Conservation (phyloP, 2,329 filamentous ascomycete genomes). For the Plectosphaerella cucumerina region DNA sequence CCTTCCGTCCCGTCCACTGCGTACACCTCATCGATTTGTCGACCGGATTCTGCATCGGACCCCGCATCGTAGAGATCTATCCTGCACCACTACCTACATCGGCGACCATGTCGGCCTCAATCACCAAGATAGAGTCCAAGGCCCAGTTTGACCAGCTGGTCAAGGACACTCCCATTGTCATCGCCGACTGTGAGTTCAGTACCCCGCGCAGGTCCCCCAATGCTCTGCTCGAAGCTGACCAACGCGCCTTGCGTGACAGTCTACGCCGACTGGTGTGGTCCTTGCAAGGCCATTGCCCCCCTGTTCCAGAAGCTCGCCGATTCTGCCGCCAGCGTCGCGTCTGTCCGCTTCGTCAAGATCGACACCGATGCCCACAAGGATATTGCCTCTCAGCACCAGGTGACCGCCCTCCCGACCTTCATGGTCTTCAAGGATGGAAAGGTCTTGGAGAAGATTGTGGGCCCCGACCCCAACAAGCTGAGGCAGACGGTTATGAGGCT, state of each 20-base stretch:
- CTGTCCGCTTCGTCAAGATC: constrained; percentile 82
- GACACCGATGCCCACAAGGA: constrained; percentile 75
- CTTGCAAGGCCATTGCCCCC: constrained; percentile 80
- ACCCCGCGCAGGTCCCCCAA: neutral
- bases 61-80: no score
- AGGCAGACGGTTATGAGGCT: constrained; percentile 69
- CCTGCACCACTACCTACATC: no score
- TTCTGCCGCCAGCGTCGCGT: constrained; percentile 65
- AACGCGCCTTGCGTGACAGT: constrained; percentile 48
- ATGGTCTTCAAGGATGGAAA: constrained; percentile 75
- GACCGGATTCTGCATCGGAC: no score
- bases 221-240: constrained; percentile 18
- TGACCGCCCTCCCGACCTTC: constrained; percentile 85
- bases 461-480: constrained; percentile 69
- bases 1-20: no score
- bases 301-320: constrained; percentile 73
- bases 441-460: constrained; percentile 64
- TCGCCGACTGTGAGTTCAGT: constrained; percentile 74
- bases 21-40: no score
- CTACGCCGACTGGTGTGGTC: constrained; percentile 81
- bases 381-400: constrained; percentile 67
- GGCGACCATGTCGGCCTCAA: constrained; percentile 1
- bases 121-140: constrained; percentile 34
- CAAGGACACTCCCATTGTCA: constrained; percentile 70
- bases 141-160: constrained; percentile 66